Evolutionary conservation across 495 filamentous ascomycete species (phyloP), one percentile per base, ranked within the genome.

Genomic region (Hapsidospora chrysogenum): DNA sequence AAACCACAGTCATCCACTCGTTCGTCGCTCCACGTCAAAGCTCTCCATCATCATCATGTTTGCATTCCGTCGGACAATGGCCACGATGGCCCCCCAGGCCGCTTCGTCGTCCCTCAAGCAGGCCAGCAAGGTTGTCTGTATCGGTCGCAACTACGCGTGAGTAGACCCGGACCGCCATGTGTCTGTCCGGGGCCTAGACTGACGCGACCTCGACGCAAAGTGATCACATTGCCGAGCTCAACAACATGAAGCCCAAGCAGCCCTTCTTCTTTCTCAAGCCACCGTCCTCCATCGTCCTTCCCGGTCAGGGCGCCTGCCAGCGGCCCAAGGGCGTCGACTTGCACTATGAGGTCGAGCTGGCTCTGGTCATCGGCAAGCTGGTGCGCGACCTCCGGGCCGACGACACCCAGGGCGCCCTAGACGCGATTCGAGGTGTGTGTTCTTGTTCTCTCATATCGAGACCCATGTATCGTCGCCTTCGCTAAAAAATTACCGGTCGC

Each of bases 211-310:
- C 20, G 9, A 32, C 37, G 33, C 54, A 92, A n/a, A n/a, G 84
- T 54, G 87, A 94, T 61, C 89, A 99, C 59, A 78, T 95, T 48
- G 67, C 76, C 46, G 89, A 99, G 66, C 70, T 99, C 46, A 84
- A 83, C 63, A 92, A 76, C 55, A 61, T 67, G 37, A 66, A 71
- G 29, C 85, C 89, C 37, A 84, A 81, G 54, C 80, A 92, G 51
- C 89, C 92, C 4, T 95, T 99, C 61, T 99, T 92, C 76, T 99
- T 99, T 72, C 70, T 94, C 41, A 99, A 99, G 68, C 92, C 89
- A 4, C 51, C 84, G 0, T 74, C 76, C 36, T 76, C 84, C 13
- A 76, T 99, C 41, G 70, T 94, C 1, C 65, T 76, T 11, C 85
- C 86, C 2, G 63, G 65, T 26, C 63, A 66, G 18, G 86, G 92